phyloP scores from a whole-genome alignment of 2,329 filamentous ascomycete species.

The Aspergillus hiratsukae region DNA sequence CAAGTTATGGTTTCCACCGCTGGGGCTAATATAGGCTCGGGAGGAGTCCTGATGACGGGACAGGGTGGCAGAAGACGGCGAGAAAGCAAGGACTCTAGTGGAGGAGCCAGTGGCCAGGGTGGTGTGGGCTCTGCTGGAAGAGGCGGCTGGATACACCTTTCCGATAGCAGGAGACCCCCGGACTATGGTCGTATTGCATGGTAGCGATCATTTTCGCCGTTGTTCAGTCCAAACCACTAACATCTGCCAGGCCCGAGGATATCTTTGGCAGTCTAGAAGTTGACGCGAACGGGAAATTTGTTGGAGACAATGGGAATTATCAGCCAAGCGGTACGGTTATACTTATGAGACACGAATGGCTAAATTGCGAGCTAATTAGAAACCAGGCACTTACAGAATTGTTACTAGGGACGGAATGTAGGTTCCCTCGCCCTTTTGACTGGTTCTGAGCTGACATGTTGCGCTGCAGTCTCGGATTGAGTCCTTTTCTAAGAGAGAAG shows the following conservation, averaged over 20 bases:
- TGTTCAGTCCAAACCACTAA: conserved; percentile 7
- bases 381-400: conserved; percentile 53
- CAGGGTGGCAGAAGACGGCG: conserved; percentile 29
- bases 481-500: conserved; percentile 47
- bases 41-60: conserved; percentile 45
- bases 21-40: conserved; percentile 51
- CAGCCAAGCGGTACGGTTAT: conserved; percentile 50
- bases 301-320: conserved; percentile 53
- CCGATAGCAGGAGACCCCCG: conserved; percentile 55
- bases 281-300: conserved; percentile 54
- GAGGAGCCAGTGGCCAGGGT: conserved; percentile 56
- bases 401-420: conserved; percentile 58
- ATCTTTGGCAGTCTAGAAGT: conserved; percentile 63
- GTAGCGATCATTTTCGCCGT: conserved; percentile 21
- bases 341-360: background rate
- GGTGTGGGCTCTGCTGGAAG: conserved; percentile 54
- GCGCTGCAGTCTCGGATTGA: conserved; percentile 42
- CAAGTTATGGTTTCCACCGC: conserved; percentile 56
- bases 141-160: conserved; percentile 62
- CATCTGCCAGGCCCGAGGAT: conserved; percentile 51
- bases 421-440: conserved; percentile 21
- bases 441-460: conserved; percentile 16
- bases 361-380: background rate
- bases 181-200: conserved; percentile 62
- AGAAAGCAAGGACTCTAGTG: conserved; percentile 44